Evolutionary conservation across 192 early-diverging fungal species (phyloP), one percentile per base, ranked within the genome.

Genomic region (Linderina pennispora): DNA sequence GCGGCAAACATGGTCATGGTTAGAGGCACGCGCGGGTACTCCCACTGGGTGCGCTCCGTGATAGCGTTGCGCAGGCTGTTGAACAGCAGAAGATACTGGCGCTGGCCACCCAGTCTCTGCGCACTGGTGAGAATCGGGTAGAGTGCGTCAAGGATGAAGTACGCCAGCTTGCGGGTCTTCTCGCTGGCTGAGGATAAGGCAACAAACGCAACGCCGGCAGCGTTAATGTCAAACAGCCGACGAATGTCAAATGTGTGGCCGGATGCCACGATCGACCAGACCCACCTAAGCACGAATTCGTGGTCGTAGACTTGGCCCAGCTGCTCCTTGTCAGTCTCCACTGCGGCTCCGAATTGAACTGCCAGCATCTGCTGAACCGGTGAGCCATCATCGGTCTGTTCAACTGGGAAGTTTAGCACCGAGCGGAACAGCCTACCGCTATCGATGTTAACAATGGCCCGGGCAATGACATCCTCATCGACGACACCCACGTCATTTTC

Each of bases 21-120:
- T 18, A 55, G 52, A 3, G 71, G 64, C 26, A 74, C 14, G 7
- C 36, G 55, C 23, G 71, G 71, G 52, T 53, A 58, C 22, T 40
- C 22, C 2, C 5, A 2, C 1, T 38, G 28, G 10, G 40, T 37
- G 16, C 64, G 58, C 1, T 40, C 43, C 3, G 43, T 43, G 10
- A 74, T 54, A 18, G 63, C 50, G 26, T 74, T 74, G 26, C 65
- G 58, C 55, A 74, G 48, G n/a, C 52, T 28, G 35, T 74, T 55
- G 3, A 74, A 45, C 45, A 74, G 36, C 36, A 56, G 37, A 3
- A 55, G 16, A 19, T 54, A 67, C 28, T 67, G 64, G 0, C 37
- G 38, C 24, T 53, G 34, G 14, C 60, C 71, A 20, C 42, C 32
- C 34, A 66, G 41, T 21, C 10, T 34, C 9, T 41, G 32, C 8